phyloP scores from a whole-genome alignment of 345 rosid species.

The Euphorbia peplus region DNA sequence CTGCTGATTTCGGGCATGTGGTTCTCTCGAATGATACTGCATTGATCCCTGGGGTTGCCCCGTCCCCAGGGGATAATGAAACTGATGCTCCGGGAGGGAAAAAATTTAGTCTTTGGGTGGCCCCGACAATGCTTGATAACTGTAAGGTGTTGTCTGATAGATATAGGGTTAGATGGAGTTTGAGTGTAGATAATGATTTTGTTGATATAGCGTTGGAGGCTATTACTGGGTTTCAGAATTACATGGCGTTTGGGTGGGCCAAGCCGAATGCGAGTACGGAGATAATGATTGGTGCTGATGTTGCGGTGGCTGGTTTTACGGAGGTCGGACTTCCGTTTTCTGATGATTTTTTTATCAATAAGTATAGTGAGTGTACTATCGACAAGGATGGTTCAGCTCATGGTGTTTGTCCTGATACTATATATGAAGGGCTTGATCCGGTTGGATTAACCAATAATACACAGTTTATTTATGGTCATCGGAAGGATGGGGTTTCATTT shows the following conservation, averaged over 20 bases:
- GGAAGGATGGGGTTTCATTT: conserved; percentile 91
- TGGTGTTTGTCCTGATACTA: conserved; percentile 89
- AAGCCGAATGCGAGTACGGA: conserved; percentile 43
- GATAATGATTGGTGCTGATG: conserved; percentile 75
- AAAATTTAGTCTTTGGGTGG: conserved; percentile 29
- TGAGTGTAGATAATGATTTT: conserved; percentile 48
- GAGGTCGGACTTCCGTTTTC: conserved; percentile 74
- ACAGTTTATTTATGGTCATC: conserved; percentile 72
- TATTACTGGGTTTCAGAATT: conserved; percentile 48
- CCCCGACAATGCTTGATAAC: conserved; percentile 73
- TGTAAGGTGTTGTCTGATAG: conserved; percentile 63
- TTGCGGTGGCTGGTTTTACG: conserved; percentile 66
- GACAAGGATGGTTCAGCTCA: conserved; percentile 52
- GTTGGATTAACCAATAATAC: conserved; percentile 68
- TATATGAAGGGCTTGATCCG: conserved; percentile 46
- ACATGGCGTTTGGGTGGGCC: conserved; percentile 98
- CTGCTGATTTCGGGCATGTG: conserved; percentile 78
- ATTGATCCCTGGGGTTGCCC: conserved; percentile 29
- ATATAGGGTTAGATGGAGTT: conserved; percentile 75
- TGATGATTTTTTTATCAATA: conserved; percentile 78
- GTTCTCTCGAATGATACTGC: conserved; percentile 34
- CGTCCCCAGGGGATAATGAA: conserved; percentile 37
- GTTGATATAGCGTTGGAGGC: conserved; percentile 89
- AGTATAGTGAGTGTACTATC: conserved; percentile 62
- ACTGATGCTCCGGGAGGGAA: conserved; percentile 20